These are phyloP conservation scores for Pseudocercospora cruenta DNA, from an alignment of 2,329 filamentous ascomycete genomes.

Conservation along the genomic window DNA sequence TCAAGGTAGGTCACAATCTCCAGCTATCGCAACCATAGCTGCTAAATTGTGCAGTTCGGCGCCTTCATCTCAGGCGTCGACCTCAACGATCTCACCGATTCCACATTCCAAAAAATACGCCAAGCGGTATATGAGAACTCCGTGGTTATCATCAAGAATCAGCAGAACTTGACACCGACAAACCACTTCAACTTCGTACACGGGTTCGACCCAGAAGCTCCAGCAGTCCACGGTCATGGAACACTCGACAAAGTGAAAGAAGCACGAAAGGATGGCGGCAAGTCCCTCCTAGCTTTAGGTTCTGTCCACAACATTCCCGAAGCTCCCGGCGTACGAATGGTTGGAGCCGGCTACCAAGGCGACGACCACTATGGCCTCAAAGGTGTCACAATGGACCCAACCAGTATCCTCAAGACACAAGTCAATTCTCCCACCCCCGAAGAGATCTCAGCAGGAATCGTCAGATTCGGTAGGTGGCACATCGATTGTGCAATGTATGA, in stretches of 20 bases:
- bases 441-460: neutral
- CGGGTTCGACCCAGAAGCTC: conserved; percentile 68
- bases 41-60: neutral
- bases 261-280: conserved; percentile 4
- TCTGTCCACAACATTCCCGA: conserved; percentile 6
- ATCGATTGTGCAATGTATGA: conserved; percentile 12
- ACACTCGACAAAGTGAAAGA: conserved; percentile 3
- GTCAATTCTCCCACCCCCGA: neutral
- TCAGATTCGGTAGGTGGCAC: conserved; percentile 6
- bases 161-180: conserved; percentile 64
- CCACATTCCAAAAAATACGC: conserved; percentile 50
- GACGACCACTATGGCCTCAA: conserved; percentile 8
- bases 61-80: conserved; percentile 1
- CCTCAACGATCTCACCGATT: neutral
- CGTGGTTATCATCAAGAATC: conserved; percentile 72
- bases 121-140: conserved; percentile 69
- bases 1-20: neutral
- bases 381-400: conserved; percentile 5
- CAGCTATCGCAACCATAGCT: too few relatives aligned
- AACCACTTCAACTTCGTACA: conserved; percentile 74
- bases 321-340: conserved; percentile 8
- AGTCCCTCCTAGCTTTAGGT: neutral
- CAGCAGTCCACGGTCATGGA: conserved; percentile 66
- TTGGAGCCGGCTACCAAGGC: conserved; percentile 5
- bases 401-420: conserved; percentile 8